Percentiles rank a stretch among this genome's conserved stretches.
These are phyloP conservation scores for Peronospora destructor DNA, from an alignment of 352 stramenopile species.

Conservation along the genomic window DNA sequence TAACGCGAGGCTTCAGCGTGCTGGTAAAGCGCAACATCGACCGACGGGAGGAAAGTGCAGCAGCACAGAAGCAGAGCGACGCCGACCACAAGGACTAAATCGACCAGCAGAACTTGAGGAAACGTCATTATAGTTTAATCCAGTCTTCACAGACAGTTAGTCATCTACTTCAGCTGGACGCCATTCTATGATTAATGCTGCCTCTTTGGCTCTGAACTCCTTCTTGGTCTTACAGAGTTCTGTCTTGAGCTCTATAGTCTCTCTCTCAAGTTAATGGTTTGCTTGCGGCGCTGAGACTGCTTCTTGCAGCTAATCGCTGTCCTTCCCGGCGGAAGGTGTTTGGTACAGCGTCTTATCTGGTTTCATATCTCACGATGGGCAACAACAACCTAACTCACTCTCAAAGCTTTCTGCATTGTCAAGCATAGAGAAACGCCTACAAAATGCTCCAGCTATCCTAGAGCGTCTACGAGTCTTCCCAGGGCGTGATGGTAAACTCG, in stretches of 20 bases:
- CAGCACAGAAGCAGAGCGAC: conserved; percentile 13
- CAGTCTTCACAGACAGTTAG: conserved; percentile 1
- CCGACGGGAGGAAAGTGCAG: conserved; percentile 31
- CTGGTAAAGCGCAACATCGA: conserved; percentile 78
- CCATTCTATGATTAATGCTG: conserved; percentile 25
- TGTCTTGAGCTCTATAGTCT: conserved; percentile 10
- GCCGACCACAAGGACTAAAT: conserved; percentile 26
- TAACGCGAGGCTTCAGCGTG: conserved; percentile 70
- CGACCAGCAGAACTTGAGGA: not conserved
- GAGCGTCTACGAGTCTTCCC: conserved; percentile 5
- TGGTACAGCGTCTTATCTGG: conserved; percentile 8
- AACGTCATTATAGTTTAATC: conserved; percentile 1
- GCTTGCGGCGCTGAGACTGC: conserved; percentile 36
- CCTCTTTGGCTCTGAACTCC: conserved; percentile 33
- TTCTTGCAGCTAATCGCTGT: conserved; percentile 37
- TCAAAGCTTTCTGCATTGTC: no score
- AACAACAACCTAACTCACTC: no score
- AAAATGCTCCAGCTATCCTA: not conserved
- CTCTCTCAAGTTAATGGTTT: conserved; percentile 18
- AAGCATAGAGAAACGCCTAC: no score
- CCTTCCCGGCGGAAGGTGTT: no score
- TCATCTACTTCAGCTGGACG: not conserved
- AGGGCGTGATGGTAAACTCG: conserved; percentile 36
- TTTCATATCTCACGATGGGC: conserved; percentile 7
- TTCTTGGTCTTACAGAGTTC: conserved; percentile 40